Evolutionary conservation across 306 rosid genomes (phyloP).

Genomic region (Coriaria nepalensis): DNA sequence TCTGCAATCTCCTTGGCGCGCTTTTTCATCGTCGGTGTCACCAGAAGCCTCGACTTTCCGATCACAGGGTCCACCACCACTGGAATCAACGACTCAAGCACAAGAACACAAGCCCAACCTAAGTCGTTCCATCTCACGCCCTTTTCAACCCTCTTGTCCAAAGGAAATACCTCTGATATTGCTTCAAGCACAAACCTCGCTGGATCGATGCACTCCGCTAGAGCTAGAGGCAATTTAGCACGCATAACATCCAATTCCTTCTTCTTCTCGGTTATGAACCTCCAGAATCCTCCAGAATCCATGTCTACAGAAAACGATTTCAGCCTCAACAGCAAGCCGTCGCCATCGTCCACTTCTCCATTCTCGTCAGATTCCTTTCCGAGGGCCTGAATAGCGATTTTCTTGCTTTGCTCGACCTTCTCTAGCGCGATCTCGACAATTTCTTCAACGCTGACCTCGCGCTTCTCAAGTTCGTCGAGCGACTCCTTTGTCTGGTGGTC

Average conservation of each 20-base stretch:
- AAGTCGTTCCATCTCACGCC: slow-evolving; percentile 47
- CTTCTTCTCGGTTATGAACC: slow-evolving; percentile 58
- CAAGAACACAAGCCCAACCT: slow-evolving; percentile 94
- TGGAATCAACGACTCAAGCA: slow-evolving; percentile 72
- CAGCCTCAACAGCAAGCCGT: slow-evolving; percentile 43
- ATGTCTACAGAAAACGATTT: slow-evolving; percentile 56
- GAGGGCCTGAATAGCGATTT: slow-evolving; percentile 38
- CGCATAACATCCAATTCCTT: slow-evolving; percentile 69
- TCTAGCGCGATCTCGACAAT: slow-evolving; percentile 63
- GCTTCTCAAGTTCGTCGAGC: slow-evolving; percentile 57
- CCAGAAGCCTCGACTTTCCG: slow-evolving; percentile 73
- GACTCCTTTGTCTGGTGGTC: slow-evolving; percentile 55
- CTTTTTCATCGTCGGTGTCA: slow-evolving; percentile 60
- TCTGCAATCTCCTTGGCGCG: slow-evolving; percentile 69
- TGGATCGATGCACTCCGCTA: slow-evolving; percentile 77
- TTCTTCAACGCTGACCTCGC: slow-evolving; percentile 55
- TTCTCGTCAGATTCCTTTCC: slow-evolving; percentile 26
- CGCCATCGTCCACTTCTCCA: slow-evolving; percentile 74
- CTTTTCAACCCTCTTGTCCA: slow-evolving; percentile 57
- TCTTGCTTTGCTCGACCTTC: slow-evolving; percentile 41
- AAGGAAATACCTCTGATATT: slow-evolving; percentile 83
- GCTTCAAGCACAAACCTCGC: slow-evolving; percentile 78
- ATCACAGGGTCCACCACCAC: slow-evolving; percentile 72
- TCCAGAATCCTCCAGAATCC: slow-evolving; percentile 72
- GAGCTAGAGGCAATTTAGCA: slow-evolving; percentile 53